phyloP scores from a whole-genome alignment of 805 yeast genomes.

The Starmerella riodocensis region DNA sequence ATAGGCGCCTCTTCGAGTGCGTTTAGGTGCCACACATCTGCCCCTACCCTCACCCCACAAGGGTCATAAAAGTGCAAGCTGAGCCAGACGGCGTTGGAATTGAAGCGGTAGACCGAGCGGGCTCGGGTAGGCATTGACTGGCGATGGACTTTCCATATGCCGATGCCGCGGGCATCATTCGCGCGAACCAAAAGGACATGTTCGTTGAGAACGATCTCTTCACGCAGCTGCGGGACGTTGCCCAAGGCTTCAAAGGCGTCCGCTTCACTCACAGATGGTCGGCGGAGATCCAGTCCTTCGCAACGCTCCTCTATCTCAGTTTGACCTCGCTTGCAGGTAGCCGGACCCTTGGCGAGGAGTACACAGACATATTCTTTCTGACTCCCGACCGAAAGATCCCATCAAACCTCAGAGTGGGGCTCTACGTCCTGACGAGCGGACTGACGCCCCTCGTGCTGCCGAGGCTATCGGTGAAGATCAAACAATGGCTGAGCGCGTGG shows the following conservation, averaged over 20 bases:
- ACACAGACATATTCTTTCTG: conserved; percentile 44
- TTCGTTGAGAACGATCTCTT: conserved; percentile 49
- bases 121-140: too few species aligned
- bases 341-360: conserved; percentile 87
- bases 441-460: conserved; percentile 44
- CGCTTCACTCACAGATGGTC: conserved; percentile 52
- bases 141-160: conserved; percentile 46
- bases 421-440: conserved; percentile 48
- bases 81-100: too few species aligned
- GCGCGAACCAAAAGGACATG: conserved; percentile 83
- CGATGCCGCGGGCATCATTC: conserved; percentile 74
- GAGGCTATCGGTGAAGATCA: conserved; percentile 5
- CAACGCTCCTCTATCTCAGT: conserved; percentile 51
- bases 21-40: too few species aligned
- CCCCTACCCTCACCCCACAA: too few species aligned
- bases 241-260: conserved; percentile 38
- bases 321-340: conserved; percentile 66
- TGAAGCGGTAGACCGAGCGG: too few species aligned
- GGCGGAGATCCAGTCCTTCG: conserved; percentile 44
- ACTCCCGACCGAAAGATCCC: conserved; percentile 22
- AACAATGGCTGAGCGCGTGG: neutral
- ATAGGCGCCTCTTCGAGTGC: too few species aligned
- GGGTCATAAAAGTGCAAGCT: too few species aligned
- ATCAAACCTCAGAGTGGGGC: conserved; percentile 32
- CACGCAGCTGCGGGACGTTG: conserved; percentile 41